Conservation (phyloP, 345 rosid genomes). For the Rhizophora apiculata region DNA sequence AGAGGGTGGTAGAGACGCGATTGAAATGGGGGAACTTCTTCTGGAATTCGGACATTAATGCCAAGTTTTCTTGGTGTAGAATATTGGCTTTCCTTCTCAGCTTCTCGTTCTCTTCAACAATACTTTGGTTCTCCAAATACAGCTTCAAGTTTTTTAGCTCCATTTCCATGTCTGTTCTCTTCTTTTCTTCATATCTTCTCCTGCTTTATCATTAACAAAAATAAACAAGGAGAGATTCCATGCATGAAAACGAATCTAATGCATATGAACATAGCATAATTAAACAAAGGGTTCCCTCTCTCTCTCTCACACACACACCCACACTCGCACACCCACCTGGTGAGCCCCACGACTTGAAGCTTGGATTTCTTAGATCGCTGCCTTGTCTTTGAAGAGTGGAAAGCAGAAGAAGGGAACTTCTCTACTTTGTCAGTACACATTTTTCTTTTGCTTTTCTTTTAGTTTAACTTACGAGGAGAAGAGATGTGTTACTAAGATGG, state of each 20-base stretch:
- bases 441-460: background rate
- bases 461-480: too few species aligned
- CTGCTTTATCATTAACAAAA: constrained; percentile 2
- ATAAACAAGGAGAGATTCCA: background rate
- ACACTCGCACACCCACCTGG: constrained; percentile 24
- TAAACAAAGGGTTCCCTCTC: background rate
- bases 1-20: constrained; percentile 25
- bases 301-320: background rate
- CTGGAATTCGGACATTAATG: constrained; percentile 43
- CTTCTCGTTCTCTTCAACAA: constrained; percentile 62
- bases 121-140: constrained; percentile 54
- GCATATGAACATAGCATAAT: background rate
- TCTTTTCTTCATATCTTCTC: constrained; percentile 28
- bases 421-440: constrained; percentile 42
- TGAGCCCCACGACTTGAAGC: constrained; percentile 42
- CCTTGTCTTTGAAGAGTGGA: constrained; percentile 29
- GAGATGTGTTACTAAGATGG: constrained; percentile 1
- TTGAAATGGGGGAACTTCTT: constrained; percentile 37
- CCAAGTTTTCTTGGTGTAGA: constrained; percentile 56
- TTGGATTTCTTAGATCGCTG: constrained; percentile 37
- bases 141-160: constrained; percentile 56
- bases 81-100: constrained; percentile 49
- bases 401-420: constrained; percentile 28
- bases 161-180: constrained; percentile 47
- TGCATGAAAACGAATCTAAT: background rate